Percentiles rank a stretch among this genome's conserved stretches.
Evolutionary conservation across 345 rosid genomes (phyloP).

Genomic region (Eucalyptus sp.): DNA sequence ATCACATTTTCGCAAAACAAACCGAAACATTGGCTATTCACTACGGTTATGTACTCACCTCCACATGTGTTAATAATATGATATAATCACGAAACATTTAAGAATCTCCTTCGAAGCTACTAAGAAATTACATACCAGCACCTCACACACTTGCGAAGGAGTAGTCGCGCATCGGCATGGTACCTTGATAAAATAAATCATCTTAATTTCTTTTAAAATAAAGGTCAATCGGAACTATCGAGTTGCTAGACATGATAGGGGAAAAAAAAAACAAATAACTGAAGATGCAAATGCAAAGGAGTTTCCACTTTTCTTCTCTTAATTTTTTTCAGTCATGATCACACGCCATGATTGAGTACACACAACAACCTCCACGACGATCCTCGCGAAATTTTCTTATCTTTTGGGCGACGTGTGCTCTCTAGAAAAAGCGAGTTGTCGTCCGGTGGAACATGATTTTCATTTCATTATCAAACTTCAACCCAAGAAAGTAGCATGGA

Average conservation of each 20-base stretch:
- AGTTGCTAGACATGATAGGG: too few species aligned
- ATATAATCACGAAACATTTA: not conserved
- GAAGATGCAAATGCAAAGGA: not conserved
- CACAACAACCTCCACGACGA: not conserved
- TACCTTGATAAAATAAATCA: not conserved
- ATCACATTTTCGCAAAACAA: accelerated
- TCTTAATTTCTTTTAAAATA: not conserved
- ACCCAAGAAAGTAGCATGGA: not conserved
- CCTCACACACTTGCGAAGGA: not conserved
- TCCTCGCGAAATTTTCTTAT: not conserved
- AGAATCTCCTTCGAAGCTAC: not conserved
- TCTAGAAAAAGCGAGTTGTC: not conserved
- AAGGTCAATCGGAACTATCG: not conserved
- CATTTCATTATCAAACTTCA: not conserved
- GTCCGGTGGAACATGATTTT: not conserved
- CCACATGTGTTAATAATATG: not conserved
- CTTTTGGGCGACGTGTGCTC: not conserved
- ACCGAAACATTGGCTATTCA: accelerated
- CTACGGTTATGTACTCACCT: not conserved
- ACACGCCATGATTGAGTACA: not conserved
- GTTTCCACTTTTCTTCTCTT: not conserved
- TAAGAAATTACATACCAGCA: not conserved
- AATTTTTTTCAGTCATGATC: not conserved
- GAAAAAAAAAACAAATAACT: not conserved
- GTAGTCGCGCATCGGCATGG: too few species aligned